Percentiles rank a stretch among this genome's conserved stretches.
phyloP scores from a whole-genome alignment of 345 rosid genomes.

The Lenwebbia sp. region DNA sequence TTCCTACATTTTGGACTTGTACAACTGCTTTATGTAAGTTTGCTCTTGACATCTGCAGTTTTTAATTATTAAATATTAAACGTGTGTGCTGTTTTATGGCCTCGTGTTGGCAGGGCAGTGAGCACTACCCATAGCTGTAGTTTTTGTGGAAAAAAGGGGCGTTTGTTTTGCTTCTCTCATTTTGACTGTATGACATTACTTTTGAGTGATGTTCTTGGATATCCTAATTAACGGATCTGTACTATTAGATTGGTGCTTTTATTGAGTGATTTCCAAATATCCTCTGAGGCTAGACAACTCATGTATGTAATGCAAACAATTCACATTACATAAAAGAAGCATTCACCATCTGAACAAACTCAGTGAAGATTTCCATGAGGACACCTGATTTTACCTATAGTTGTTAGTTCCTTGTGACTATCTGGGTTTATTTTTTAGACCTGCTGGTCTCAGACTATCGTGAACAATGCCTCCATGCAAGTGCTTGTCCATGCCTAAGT shows the following conservation, averaged over 20 bases:
- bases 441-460: neutral
- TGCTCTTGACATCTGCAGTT: neutral
- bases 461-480: neutral
- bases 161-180: neutral
- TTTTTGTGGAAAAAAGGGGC: neutral
- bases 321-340: neutral
- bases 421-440: neutral
- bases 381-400: neutral
- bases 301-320: neutral
- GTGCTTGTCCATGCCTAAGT: neutral
- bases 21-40: constrained; percentile 26
- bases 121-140: neutral
- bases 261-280: neutral
- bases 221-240: neutral
- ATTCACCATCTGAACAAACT: neutral
- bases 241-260: neutral
- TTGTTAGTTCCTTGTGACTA: neutral
- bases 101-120: neutral
- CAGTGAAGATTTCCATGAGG: neutral
- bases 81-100: neutral
- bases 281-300: neutral
- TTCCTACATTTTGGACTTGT: constrained; percentile 15
- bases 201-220: neutral
- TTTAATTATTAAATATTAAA: neutral
- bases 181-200: neutral